These are phyloP conservation scores for Grosmannia penicillata DNA, from an alignment of 2,329 filamentous ascomycete genomes.

Conservation along the genomic window DNA sequence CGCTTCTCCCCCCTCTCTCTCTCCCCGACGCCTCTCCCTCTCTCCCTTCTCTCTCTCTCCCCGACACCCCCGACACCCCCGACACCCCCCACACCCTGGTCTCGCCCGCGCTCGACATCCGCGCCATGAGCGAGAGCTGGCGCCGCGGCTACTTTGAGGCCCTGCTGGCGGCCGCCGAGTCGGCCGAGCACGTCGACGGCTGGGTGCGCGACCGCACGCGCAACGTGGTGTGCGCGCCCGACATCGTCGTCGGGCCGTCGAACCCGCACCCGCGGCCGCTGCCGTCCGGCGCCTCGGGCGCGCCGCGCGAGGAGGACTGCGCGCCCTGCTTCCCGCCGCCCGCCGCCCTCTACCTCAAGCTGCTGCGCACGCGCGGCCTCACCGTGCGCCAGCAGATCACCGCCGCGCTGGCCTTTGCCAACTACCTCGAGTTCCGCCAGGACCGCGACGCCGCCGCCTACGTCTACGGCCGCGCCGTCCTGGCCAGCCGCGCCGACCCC, in stretches of 20 bases:
- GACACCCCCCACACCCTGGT: not conserved
- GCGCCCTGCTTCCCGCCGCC: slow-evolving; percentile 53
- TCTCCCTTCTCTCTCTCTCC: no score
- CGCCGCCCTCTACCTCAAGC: slow-evolving; percentile 65
- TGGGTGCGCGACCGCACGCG: slow-evolving; percentile 58
- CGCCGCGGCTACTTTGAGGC: slow-evolving; percentile 71
- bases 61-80: not conserved
- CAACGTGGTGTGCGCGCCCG: slow-evolving; percentile 52
- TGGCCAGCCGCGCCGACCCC: slow-evolving; percentile 1
- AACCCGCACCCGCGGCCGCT: slow-evolving; percentile 69
- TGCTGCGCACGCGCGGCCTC: slow-evolving; percentile 70
- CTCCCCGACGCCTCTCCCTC: no score
- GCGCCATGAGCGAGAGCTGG: slow-evolving; percentile 69
- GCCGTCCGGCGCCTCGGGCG: slow-evolving; percentile 43
- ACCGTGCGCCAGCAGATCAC: slow-evolving; percentile 64
- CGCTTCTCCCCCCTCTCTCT: no score
- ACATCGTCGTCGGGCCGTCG: slow-evolving; percentile 65
- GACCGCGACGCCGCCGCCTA: slow-evolving; percentile 8
- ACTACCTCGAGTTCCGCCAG: slow-evolving; percentile 70
- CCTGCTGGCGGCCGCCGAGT: slow-evolving; percentile 61
- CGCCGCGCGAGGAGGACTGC: slow-evolving; percentile 64
- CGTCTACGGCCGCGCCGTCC: slow-evolving; percentile 7
- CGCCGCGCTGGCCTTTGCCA: slow-evolving; percentile 68
- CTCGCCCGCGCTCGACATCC: slow-evolving; percentile 45
- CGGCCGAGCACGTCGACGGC: slow-evolving; percentile 69